Evolutionary conservation across 176 grass and related monocot genomes (phyloP), one percentile per base, ranked within the genome.

Genomic region (Oryza meridionalis): DNA sequence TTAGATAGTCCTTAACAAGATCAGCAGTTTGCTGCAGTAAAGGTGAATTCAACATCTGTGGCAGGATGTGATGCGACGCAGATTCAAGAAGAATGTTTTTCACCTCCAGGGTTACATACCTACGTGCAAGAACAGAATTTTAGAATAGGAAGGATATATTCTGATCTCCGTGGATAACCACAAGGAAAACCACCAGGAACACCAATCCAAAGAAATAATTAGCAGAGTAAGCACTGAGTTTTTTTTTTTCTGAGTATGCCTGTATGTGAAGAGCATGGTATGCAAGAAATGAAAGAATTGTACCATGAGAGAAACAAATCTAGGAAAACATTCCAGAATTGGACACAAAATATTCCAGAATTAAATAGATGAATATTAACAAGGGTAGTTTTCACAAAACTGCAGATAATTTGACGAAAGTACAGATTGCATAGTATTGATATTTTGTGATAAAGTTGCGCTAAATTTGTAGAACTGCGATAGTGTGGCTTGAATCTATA

Each of bases 1-100:
- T 99, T 70, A 95, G 82, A 88, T 95, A 99, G 58, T 96, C 96
- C 40, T 86, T 90, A 74, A 92, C 76, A 82, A 99, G 93, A 84
- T 95, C 92, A 69, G 85, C 72, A 78, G 91, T 77, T 88, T 96
- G 87, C 77, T 87, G 70, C 58, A 89, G 84, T 75, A 90, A 91
- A 43, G 91, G 96, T 62, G 89, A 99, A 67, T 65, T 92, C 76
- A 96, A 83, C 83, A 96, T 88, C 46, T 96, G 91, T 70, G 90
- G 93, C 50, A 96, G 89, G 70, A 99, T 96, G 88, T 99, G 96
- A 71, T 99, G 96, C 4, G 76, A 99, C 38, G 82, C 49, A 11
- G 91, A 96, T 73, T 99, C 96, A 29, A 96, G 81, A 69, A 96
- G 93, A 83, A 99, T 96, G 84, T 99, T 99, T 87, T 99, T 99